Evolutionary conservation across 331 rosid genomes (phyloP).

Genomic region (Erythrophleum ivorense): DNA sequence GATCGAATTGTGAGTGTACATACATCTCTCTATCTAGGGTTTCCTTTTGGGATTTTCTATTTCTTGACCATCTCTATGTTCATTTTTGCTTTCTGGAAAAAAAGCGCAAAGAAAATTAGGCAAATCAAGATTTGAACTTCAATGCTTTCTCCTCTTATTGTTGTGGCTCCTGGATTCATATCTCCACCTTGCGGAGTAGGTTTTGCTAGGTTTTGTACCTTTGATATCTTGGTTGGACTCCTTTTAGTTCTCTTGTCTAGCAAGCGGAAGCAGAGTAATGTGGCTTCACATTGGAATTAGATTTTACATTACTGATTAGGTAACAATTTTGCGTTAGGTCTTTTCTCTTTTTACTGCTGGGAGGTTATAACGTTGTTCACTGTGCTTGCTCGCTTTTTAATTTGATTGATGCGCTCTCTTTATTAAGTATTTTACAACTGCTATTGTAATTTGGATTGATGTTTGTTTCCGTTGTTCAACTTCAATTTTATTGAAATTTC

Average conservation of each 20-base stretch:
- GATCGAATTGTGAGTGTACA: constrained; percentile 84
- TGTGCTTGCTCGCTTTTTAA: not conserved
- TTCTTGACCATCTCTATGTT: not conserved
- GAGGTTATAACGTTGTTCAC: not conserved
- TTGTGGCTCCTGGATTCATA: not conserved
- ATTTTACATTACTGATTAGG: constrained; percentile 4
- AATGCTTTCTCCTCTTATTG: not conserved
- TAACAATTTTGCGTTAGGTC: not conserved
- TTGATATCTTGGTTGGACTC: not conserved
- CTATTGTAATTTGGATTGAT: constrained; percentile 13
- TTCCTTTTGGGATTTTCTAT: constrained; percentile 18
- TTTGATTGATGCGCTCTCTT: constrained; percentile 6
- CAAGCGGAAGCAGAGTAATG: not conserved
- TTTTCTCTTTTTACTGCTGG: constrained; percentile 7
- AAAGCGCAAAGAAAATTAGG: not conserved
- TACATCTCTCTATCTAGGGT: constrained; percentile 36
- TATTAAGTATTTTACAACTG: not conserved
- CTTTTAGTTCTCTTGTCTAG: constrained; percentile 12
- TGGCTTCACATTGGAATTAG: constrained; percentile 22
- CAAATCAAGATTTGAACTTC: constrained; percentile 8
- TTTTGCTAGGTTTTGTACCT: constrained; percentile 4
- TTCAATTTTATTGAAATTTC: constrained; percentile 17
- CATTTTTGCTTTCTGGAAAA: not conserved
- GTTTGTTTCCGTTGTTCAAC: constrained; percentile 15
- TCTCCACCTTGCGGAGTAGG: not conserved